Percentiles rank a stretch among this genome's conserved stretches.
These are phyloP conservation scores for Tuber borchii DNA, from an alignment of 495 filamentous ascomycete genomes.

Conservation along the genomic window DNA sequence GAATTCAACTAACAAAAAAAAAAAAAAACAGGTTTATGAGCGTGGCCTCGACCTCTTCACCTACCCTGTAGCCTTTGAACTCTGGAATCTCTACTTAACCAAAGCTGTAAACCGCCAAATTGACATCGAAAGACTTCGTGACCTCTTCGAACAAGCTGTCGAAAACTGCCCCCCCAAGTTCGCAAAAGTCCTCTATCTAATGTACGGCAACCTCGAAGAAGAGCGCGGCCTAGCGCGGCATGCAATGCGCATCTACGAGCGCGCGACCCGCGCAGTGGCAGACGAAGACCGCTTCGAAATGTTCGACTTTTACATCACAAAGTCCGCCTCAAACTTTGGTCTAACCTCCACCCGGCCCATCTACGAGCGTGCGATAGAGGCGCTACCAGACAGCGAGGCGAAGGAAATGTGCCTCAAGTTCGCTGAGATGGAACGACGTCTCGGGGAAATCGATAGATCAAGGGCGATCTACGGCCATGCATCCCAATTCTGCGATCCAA, in stretches of 20 bases:
- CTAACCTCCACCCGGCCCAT: conserved; percentile 92
- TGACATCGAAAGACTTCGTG: conserved; percentile 84
- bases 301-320: conserved; percentile 99
- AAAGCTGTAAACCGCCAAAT: conserved; percentile 96
- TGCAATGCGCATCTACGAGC: conserved; percentile 98
- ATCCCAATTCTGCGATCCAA: conserved; percentile 93
- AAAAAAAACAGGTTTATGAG: conserved; percentile 63
- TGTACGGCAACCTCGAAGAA: conserved; percentile 98
- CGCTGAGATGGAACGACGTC: conserved; percentile 93
- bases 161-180: conserved; percentile 94
- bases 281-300: conserved; percentile 94
- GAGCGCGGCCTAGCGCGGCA: conserved; percentile 92
- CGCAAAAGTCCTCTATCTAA: conserved; percentile 88
- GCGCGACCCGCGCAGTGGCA: conserved; percentile 88
- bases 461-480: conserved; percentile 93
- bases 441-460: conserved; percentile 94
- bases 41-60: conserved; percentile 93
- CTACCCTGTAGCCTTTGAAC: conserved; percentile 94
- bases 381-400: conserved; percentile 87
- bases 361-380: conserved; percentile 89
- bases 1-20: background rate
- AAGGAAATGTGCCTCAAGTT: conserved; percentile 98
- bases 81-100: conserved; percentile 97
- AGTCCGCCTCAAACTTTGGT: conserved; percentile 96
- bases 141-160: conserved; percentile 95